Base-by-base conservation (phyloP, 2,329 filamentous ascomycete genomes). In the Pseudodiploospora longispora region DNA sequence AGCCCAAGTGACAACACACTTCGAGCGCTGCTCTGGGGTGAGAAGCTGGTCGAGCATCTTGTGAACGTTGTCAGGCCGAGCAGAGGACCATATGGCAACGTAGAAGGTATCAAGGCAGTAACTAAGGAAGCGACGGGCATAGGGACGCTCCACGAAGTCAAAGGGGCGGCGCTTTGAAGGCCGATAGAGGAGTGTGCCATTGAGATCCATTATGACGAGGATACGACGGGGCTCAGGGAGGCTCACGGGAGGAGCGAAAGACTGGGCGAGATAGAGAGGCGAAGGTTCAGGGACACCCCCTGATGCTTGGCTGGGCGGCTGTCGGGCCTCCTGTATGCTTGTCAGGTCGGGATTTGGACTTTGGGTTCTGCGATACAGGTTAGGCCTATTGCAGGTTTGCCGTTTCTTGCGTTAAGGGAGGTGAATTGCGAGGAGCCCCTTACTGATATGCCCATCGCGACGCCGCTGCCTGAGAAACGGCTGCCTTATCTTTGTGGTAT, bases 81-180 rank as follows among this genome's bases (percentile, higher is more conserved):
- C 89, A 6, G 87, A 95, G 2, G 91, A 95, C 89, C 91, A 98
- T 46, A 97, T 78, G 67, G 89, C 87, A 30, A 95, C 83, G 42
- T 72, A 71, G 68, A 94, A 91, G 47, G 82, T 81, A 9, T 76
- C 65, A 53, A 95, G 74, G 52, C 90, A 77, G 61, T 89, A 87
- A 29, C 73, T 58, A 4, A 97, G 67, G 62, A 98, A 96, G 1
- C 67, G 52, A 3, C 68, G 55, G 1, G 93, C 75, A 50, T 82
- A 73, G 0, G 86, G 86, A 1, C 93, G 83, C 51, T 74, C 66
- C 36, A 80, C 65, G 59, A 89, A 86, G 36, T 62, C 60, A 7
- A 69, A 73, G 6, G 66, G 64, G 2, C 56, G 58, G 28, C 59
- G 60, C 38, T 70, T 69, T 42, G 70, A 71, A 6, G 80, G 82